phyloP scores from a whole-genome alignment of 208 protist species.

The Tetramitus jugosus region DNA sequence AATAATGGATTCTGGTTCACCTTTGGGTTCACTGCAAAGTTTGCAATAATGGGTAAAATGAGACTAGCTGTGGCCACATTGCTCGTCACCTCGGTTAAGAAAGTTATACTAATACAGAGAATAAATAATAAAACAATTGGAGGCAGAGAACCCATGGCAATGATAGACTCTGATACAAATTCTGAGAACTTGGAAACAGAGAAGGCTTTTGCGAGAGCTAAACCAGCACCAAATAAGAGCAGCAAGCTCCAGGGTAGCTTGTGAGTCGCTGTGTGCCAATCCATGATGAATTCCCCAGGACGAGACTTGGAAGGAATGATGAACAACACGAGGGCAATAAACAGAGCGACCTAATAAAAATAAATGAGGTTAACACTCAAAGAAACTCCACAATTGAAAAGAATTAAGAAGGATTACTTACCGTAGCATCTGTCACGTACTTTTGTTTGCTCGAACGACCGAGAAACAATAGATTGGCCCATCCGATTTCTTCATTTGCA shows the following conservation, averaged over 20 bases:
- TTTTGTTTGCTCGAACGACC: not conserved
- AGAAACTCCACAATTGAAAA: too few relatives aligned
- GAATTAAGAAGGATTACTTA: too few relatives aligned
- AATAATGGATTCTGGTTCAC: slow-evolving; percentile 10
- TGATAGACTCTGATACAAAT: not conserved
- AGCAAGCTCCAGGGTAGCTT: slow-evolving; percentile 7
- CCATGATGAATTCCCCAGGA: not conserved
- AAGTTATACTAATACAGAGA: not conserved
- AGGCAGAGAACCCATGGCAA: not conserved
- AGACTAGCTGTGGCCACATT: not conserved
- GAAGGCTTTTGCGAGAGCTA: not conserved
- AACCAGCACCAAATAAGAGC: not conserved
- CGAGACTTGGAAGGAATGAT: not conserved
- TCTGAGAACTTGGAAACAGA: not conserved
- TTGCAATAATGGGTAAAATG: not conserved
- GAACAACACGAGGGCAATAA: not conserved
- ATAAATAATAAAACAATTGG: not conserved
- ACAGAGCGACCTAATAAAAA: too few relatives aligned
- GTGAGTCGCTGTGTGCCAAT: not conserved
- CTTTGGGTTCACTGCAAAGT: not conserved
- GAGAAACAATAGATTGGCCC: not conserved
- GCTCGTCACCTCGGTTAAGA: not conserved
- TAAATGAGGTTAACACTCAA: too few relatives aligned
- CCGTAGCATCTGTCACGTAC: not conserved
- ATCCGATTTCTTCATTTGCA: not conserved